Evolutionary conservation across 2,329 filamentous ascomycete species (phyloP), one percentile per base, ranked within the genome.

Genomic region (Trichoderma koningii): DNA sequence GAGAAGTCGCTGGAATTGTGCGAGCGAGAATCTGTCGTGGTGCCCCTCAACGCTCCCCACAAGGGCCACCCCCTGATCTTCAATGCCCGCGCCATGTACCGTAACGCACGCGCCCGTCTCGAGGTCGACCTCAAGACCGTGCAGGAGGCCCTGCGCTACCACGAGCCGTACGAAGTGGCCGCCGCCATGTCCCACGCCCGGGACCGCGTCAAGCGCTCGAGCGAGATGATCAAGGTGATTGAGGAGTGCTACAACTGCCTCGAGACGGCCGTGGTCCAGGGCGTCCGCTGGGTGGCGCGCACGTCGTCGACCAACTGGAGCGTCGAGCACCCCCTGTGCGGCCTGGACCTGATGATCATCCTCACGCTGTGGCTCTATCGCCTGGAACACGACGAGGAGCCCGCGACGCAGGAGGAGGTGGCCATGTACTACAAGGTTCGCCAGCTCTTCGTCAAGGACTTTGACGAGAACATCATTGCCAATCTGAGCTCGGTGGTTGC

Each of bases 231-330:
- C 82, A 96, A 97, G 80, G 93, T 98, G 72, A 96, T 99, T 68
- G 90, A 98, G 74, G 92, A 96, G 78, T 98, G 95, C 80, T 98
- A 95, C 78, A 92, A 96, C 78, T 98, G 93, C 81, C 93, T 99
- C 73, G 94, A 98, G 78, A 97, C 95, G 55, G 94, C 94, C 64
- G 94, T 96, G 52, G 82, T 93, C 68, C 93, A 97, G 77, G 95
- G 94, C 69, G 93, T 98, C 70, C 92, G 94, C 72, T 98, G 95
- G 94, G 93, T 98, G 68, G 94, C 94, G n/a, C 90, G 93, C 71
- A 97, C 94, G 23, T 97, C 93, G 53, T 93, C 95, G 23, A 97
- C 95, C 53, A 98, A 98, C 80, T 99, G 95, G 95, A 98, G 94
- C 76, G 92, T 98, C 67, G 95, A 99, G 81, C 94, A 99, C 77